Evolutionary conservation across 306 rosid species (phyloP), one percentile per base, ranked within the genome.

Genomic region (Mucuna pruriens): DNA sequence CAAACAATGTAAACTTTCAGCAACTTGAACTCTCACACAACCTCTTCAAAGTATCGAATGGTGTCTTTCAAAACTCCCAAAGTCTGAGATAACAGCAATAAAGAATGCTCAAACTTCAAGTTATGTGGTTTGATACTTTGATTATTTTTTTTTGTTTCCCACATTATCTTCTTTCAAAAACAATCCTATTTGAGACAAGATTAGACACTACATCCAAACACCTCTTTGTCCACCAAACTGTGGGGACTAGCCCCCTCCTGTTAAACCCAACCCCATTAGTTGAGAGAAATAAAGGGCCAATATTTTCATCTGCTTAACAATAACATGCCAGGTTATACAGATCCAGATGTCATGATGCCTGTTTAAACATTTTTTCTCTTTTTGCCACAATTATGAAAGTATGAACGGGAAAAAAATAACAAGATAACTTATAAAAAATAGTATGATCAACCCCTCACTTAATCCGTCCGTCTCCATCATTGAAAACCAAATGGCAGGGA

Each of bases 81-180:
- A 74, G 4, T 55, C 55, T 52, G 54, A 76, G 61, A 63, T 49
- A n/a, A n/a, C n/a, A n/a, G n/a, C n/a, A n/a, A n/a, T 36, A 48
- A 51, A 66, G 52, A 66, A 10, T 11, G 63, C 49, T 36, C 29
- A 9, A 38, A 65, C 34, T 64, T 19, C 74, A 12, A 11, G 39
- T 48, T 46, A 77, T 33, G 31, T 15, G 48, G 49, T 23, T 40
- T n/a, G 17, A 39, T 42, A 58, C 29, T 40, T n/a, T n/a, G n/a
- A n/a, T n/a, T n/a, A n/a, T n/a, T n/a, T n/a, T n/a, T n/a, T 29
- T 29, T 73, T 20, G 39, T 20, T 20, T 74, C 31, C 31, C 31
- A 29, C 31, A 29, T 29, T 29, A 29, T 29, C 31, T 29, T 29
- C 31, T 9, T 38, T 38, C 9, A 38, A 6, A 38, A 38, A 9